phyloP scores from a whole-genome alignment of 2,329 filamentous ascomycete genomes.

The Ceratocystis cacaofunesta region DNA sequence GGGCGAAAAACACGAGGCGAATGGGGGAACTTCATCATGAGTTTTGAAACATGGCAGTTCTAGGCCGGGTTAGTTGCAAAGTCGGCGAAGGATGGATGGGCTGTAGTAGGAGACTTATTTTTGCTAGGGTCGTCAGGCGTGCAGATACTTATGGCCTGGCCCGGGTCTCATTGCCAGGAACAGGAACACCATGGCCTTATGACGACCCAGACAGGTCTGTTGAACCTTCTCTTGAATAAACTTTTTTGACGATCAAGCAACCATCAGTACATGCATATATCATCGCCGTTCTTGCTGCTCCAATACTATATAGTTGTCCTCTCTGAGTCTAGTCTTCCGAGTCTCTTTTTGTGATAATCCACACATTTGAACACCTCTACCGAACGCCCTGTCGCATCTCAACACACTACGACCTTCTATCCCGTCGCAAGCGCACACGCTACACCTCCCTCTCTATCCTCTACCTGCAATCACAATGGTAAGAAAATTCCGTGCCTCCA shows the following conservation, averaged over 20 bases:
- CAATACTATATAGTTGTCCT: neutral
- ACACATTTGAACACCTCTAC: neutral
- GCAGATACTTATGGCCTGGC: neutral
- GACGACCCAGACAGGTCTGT: neutral
- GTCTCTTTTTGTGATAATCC: neutral
- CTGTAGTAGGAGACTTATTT: neutral
- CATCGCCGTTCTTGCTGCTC: too few relatives aligned
- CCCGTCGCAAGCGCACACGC: neutral
- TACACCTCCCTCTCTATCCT: neutral
- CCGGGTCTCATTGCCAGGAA: neutral
- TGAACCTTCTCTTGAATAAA: neutral
- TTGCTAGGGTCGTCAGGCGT: neutral
- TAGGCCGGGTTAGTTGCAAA: neutral
- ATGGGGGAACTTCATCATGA: neutral
- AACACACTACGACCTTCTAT: neutral
- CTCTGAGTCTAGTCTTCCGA: neutral
- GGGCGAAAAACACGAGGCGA: neutral
- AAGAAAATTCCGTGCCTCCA: neutral
- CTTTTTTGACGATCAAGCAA: neutral
- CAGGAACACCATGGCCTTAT: constrained; percentile 7
- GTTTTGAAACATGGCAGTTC: neutral
- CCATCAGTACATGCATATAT: neutral
- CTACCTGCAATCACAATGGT: constrained; percentile 18
- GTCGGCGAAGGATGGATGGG: neutral
- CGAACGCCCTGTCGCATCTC: neutral